Percentiles rank a stretch among this genome's conserved stretches.
These are phyloP conservation scores for Diaporthe citriasiana DNA, from an alignment of 2,329 filamentous ascomycete species.

Conservation along the genomic window DNA sequence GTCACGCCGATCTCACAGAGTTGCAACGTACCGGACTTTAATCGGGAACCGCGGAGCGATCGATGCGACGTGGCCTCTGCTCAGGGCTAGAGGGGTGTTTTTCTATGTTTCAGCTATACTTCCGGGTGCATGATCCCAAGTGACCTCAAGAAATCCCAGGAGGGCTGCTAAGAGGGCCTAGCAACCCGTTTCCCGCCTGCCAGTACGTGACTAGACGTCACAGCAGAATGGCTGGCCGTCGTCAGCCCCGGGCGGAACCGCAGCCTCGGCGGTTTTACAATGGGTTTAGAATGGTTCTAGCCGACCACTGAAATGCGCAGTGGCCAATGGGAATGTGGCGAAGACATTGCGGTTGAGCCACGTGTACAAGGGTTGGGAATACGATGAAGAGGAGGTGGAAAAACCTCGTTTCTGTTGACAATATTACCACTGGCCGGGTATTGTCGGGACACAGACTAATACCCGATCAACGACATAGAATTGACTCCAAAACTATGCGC, in stretches of 20 bases:
- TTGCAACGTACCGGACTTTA: conserved; percentile 1
- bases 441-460: neutral
- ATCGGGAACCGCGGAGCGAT: neutral
- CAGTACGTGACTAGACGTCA: neutral
- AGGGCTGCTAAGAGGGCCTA: neutral
- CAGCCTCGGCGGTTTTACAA: neutral
- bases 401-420: neutral
- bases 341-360: neutral
- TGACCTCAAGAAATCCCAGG: neutral
- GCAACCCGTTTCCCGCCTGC: too few species aligned
- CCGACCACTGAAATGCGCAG: neutral
- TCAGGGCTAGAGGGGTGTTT: neutral
- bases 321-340: neutral
- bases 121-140: neutral
- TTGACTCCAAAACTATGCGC: neutral
- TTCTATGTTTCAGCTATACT: neutral
- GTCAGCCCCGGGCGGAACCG: neutral
- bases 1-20: neutral
- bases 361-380: neutral
- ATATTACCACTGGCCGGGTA: too few species aligned
- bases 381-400: neutral
- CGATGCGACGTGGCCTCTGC: neutral
- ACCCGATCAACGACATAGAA: neutral
- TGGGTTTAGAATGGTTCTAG: neutral
- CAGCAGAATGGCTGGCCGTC: neutral